These are phyloP conservation scores for Zostera marina DNA, from an alignment of 116 monocot genomes.

Conservation along the genomic window DNA sequence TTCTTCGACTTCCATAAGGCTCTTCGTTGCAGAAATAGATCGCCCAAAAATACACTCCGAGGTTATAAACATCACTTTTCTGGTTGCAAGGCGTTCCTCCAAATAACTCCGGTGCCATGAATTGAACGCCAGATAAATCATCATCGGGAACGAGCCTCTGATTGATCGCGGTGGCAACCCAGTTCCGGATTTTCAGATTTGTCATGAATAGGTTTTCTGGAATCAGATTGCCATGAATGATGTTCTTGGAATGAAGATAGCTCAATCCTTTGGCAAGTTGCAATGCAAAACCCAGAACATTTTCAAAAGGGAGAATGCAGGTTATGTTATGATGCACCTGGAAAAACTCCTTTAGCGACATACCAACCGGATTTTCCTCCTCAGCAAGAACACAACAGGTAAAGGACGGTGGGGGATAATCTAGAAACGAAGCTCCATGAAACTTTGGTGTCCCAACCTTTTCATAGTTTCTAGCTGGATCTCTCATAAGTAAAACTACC, in stretches of 20 bases:
- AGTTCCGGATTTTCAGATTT: slow-evolving; percentile 69
- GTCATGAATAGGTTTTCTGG: slow-evolving; percentile 72
- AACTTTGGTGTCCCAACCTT: too few relatives aligned
- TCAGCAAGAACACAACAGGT: slow-evolving; percentile 28
- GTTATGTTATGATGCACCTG: slow-evolving; percentile 56
- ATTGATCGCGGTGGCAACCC: slow-evolving; percentile 73
- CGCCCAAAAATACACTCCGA: slow-evolving; percentile 82
- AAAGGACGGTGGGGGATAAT: too few relatives aligned
- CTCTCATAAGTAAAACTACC: too few relatives aligned
- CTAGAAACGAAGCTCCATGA: too few relatives aligned
- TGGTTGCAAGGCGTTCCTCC: slow-evolving; percentile 63
- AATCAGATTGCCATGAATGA: slow-evolving; percentile 76
- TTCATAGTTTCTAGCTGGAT: too few relatives aligned
- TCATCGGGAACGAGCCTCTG: slow-evolving; percentile 76
- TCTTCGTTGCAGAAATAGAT: slow-evolving; percentile 80
- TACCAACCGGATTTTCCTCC: too few relatives aligned
- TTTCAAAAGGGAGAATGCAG: slow-evolving; percentile 49
- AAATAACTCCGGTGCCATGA: slow-evolving; percentile 83
- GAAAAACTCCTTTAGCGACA: slow-evolving; percentile 71
- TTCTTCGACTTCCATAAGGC: slow-evolving; percentile 47
- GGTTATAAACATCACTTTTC: slow-evolving; percentile 80
- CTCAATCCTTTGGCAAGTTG: slow-evolving; percentile 79
- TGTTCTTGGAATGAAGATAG: slow-evolving; percentile 74
- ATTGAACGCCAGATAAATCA: slow-evolving; percentile 71
- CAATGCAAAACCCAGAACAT: slow-evolving; percentile 74